Evolutionary conservation across 2,329 filamentous ascomycete species (phyloP).

Genomic region (Dothidotthia symphoricarpi): DNA sequence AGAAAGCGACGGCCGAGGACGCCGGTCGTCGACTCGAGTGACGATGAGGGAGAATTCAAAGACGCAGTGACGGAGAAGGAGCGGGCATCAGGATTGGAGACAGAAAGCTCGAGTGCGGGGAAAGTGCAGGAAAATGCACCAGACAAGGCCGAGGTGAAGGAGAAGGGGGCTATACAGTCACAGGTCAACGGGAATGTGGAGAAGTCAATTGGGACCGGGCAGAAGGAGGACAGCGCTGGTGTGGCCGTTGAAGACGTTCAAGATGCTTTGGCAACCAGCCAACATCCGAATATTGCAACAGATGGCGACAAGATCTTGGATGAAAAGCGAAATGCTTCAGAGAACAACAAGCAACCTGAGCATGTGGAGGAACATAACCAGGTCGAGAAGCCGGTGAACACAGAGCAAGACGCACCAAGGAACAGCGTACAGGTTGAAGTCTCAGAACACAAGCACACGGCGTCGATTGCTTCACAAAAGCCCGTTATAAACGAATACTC

Average conservation of each 20-base stretch:
- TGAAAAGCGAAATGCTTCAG: neutral
- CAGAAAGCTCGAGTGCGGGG: conserved; percentile 8
- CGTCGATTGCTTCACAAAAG: neutral
- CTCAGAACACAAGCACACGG: conserved; percentile 12
- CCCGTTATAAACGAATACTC: conserved; percentile 76
- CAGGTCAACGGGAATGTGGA: conserved; percentile 16
- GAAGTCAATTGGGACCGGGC: conserved; percentile 9
- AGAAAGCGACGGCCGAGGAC: conserved; percentile 45
- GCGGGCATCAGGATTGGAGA: conserved; percentile 29
- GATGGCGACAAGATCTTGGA: neutral
- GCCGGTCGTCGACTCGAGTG: conserved; percentile 28
- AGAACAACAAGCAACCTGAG: neutral
- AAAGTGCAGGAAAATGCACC: conserved; percentile 8
- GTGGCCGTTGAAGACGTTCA: neutral
- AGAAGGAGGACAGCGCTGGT: conserved; percentile 1
- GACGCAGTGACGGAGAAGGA: conserved; percentile 31
- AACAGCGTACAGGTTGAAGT: conserved; percentile 1
- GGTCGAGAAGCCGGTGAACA: neutral
- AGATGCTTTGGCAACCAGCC: neutral
- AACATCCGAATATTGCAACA: no score
- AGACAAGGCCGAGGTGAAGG: conserved; percentile 1
- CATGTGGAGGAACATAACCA: neutral
- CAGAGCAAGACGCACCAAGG: conserved; percentile 2
- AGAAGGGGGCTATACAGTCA: conserved; percentile 10
- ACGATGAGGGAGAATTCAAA: conserved; percentile 29